Base-by-base conservation (phyloP, 2,329 filamentous ascomycete genomes). In the Fusarium stilboides region DNA sequence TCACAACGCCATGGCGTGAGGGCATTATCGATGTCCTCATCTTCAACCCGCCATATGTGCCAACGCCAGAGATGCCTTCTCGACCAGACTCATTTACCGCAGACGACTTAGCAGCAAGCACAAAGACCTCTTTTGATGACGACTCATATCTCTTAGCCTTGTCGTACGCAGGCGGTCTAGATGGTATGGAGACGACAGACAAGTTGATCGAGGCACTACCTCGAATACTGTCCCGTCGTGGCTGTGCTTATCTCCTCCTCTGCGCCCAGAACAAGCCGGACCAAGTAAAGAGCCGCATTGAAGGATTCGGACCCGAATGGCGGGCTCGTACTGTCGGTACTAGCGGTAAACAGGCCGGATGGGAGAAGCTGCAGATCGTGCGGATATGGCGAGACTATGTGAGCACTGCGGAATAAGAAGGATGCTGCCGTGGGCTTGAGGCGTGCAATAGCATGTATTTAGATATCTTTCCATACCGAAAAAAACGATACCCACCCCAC, bases 31-130 rank as follows among this genome's bases (percentile, higher is more conserved):
- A 99, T 77, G 86, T 99, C 13, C 85, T 99, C 66, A 87, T 99
- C 28, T 99, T 98, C 85, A 99, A 99, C 77, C 96, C 96, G 54
- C 96, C 96, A 1, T 99, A 99, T 77, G 96, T 99, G 15, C 96
- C 96, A 3, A 97, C 94, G 4, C 86, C 91, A 26, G 87, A 89
- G 40, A 81, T 97, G 62, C 94, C 95, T 2, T 77, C 80, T 24
- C 79, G 87, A 36, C 85, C 76, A 20, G 75, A 67, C 56, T 72
- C 62, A 51, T 78, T 76, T 40, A 37, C 52, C 3, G 73, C 70
- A 4, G 73, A 74, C 4, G 69, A 70, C 26, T 57, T 74, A 50
- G 68, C 74, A 13, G 62, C 70, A 55, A 76, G 72, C 13, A 64
- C 76, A 72, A 79, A 56, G 77, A 82, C 77, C 40, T 80, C 80